Base-by-base conservation (phyloP, 148 eudicot genomes). In the Amaranthus cruentus region DNA sequence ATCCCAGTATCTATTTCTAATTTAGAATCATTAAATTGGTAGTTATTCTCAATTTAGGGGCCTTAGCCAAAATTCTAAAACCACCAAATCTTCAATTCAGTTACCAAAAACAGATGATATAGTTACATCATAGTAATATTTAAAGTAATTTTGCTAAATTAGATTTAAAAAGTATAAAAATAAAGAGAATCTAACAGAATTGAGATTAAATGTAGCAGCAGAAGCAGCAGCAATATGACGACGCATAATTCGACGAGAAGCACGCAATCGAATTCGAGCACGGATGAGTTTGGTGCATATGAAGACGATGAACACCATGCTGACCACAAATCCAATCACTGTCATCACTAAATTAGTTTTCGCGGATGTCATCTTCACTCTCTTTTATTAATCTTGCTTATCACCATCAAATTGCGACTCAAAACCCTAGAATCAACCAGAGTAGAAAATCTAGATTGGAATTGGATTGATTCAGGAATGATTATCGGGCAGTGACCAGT, bases 291-390 rank as follows among this genome's bases (percentile, higher is more conserved):
- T 76, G 3, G 98, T 89, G 70, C 98, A 94, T 0, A 94, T 93
- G 78, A 94, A 94, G 10, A 94, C 96, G 53, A 94, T 94, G 76
- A 94, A 94, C 82, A 91, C 73, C 51, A 86, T 87, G 77, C 98
- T 94, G 8, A 94, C 91, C n/a, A 88, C 78, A 69, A 94, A 91
- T 47, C 93, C 98, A 66, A 91, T 89, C 77, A 91, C 97, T 62
- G 98, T 94, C 98, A 94, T 94, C 80, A 94, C 98, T 81, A 91
- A 80, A 76, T 94, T 91, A 63, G 85, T 80, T 58, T 90, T 88
- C 14, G 88, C 77, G 47, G 97, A 88, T 38, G 78, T 76, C 87
- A 91, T 91, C 72, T 55, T 62, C 46, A n/a, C 38, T 28, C 38
- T 28, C 38, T 1, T 28, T 28, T 28, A 28, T 28, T 28, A 28